A percentile compares a stretch with the other conserved stretches of the same genome.
These are phyloP conservation scores for Fusarium aywerte DNA, from an alignment of 2,329 filamentous ascomycete species.

Conservation along the genomic window DNA sequence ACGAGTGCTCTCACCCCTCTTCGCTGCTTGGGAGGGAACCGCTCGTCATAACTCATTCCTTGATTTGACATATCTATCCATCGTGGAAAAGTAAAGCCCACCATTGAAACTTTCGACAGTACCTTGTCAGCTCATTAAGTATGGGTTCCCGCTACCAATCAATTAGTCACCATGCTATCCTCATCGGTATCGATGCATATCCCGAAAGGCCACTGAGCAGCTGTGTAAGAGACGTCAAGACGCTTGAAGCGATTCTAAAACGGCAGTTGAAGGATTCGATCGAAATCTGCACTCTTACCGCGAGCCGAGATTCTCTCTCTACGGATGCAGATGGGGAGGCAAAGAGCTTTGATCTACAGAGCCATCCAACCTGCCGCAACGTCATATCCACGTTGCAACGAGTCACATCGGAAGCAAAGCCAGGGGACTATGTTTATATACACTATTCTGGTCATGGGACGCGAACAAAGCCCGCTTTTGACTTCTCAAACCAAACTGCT, in stretches of 20 bases:
- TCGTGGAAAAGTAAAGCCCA: too few species aligned
- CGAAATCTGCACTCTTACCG: not conserved
- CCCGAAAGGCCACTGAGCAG: not conserved
- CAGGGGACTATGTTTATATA: not conserved
- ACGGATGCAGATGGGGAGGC: not conserved
- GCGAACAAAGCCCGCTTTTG: not conserved
- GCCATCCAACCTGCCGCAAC: not conserved
- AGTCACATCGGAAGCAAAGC: not conserved
- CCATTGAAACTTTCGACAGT: too few species aligned
- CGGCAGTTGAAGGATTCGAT: not conserved
- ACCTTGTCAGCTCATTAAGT: not conserved
- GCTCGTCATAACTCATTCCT: too few species aligned
- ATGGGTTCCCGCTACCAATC: not conserved
- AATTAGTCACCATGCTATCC: not conserved
- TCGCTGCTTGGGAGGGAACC: too few species aligned
- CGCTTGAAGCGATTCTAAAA: not conserved
- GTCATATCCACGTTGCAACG: not conserved
- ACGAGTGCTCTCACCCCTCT: too few species aligned
- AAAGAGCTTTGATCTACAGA: not conserved
- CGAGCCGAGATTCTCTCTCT: not conserved
- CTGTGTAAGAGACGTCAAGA: not conserved
- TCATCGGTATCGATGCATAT: not conserved
- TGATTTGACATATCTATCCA: too few species aligned
- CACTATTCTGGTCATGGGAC: not conserved
- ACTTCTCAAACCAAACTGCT: not conserved